Evolutionary conservation across 495 filamentous ascomycete species (phyloP).

Genomic region (Aspergillus heteromorphus): DNA sequence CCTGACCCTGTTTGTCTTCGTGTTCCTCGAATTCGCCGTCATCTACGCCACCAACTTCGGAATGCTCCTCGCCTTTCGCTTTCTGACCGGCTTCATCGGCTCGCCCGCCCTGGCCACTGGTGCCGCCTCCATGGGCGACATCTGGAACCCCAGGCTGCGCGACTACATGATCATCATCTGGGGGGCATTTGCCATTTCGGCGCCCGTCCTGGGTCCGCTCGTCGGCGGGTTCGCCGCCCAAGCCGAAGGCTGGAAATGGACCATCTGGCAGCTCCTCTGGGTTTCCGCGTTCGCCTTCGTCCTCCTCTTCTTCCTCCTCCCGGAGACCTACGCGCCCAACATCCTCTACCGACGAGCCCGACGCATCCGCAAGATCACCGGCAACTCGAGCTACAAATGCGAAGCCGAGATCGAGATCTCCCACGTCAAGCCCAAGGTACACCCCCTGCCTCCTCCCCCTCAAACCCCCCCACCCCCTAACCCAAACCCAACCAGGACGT

Average conservation of each 20-base stretch:
- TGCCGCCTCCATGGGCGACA: slow-evolving; percentile 28
- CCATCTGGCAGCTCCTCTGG: slow-evolving; percentile 47
- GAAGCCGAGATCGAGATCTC: slow-evolving; percentile 39
- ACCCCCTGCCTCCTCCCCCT: background rate
- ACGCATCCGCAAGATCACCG: slow-evolving; percentile 40
- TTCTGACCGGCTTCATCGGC: slow-evolving; percentile 49
- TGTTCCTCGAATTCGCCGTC: slow-evolving; percentile 45
- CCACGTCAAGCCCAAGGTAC: slow-evolving; percentile 19
- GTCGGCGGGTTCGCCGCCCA: slow-evolving; percentile 35
- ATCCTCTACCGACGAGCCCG: slow-evolving; percentile 51
- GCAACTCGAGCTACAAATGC: slow-evolving; percentile 24
- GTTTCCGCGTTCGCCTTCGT: slow-evolving; percentile 40
- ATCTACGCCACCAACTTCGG: slow-evolving; percentile 44
- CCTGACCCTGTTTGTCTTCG: slow-evolving; percentile 42
- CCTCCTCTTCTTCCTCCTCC: slow-evolving; percentile 46
- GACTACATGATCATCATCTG: slow-evolving; percentile 35
- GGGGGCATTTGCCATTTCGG: slow-evolving; percentile 30
- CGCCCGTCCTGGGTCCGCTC: slow-evolving; percentile 40
- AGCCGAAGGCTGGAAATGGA: slow-evolving; percentile 43
- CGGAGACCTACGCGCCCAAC: slow-evolving; percentile 53
- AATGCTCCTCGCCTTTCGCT: slow-evolving; percentile 50
- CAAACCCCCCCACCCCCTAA: background rate
- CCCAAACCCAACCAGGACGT: slow-evolving; percentile 15
- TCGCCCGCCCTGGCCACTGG: slow-evolving; percentile 44
- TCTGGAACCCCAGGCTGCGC: slow-evolving; percentile 21